phyloP scores from a whole-genome alignment of 768 basidiomycete species.

The Rickenella mellea region DNA sequence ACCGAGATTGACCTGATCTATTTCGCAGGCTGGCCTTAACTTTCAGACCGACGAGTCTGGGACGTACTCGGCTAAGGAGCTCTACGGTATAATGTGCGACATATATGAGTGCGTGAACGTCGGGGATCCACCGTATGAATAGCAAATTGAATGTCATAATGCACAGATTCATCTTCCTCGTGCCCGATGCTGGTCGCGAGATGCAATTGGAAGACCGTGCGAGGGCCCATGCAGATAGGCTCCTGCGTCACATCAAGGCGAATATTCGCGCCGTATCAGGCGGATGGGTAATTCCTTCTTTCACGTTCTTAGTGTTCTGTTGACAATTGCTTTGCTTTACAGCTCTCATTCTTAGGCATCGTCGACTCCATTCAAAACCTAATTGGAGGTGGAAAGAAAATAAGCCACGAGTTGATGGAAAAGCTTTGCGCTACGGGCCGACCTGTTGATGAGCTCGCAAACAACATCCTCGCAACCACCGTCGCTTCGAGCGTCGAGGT shows the following conservation, averaged over 20 bases:
- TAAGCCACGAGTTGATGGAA: slow-evolving; percentile 42
- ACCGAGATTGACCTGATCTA: background rate
- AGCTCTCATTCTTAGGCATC: slow-evolving; percentile 29
- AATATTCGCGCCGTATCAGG: slow-evolving; percentile 31
- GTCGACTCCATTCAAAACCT: slow-evolving; percentile 36
- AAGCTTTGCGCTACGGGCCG: slow-evolving; percentile 47
- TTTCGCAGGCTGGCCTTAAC: slow-evolving; percentile 55
- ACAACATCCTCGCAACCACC: slow-evolving; percentile 63
- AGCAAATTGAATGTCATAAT: no score
- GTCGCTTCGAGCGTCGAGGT: slow-evolving; percentile 61
- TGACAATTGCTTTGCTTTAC: background rate
- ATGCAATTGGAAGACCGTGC: slow-evolving; percentile 46
- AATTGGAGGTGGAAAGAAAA: slow-evolving; percentile 39
- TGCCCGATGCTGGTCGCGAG: slow-evolving; percentile 49
- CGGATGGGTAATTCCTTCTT: slow-evolving; percentile 28
- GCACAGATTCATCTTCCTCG: slow-evolving; percentile 71
- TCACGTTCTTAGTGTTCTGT: background rate
- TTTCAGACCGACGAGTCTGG: slow-evolving; percentile 45
- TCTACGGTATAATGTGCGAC: slow-evolving; percentile 56
- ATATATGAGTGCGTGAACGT: slow-evolving; percentile 52
- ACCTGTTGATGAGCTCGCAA: slow-evolving; percentile 52
- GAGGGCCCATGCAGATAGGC: slow-evolving; percentile 39
- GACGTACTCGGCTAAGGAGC: slow-evolving; percentile 58
- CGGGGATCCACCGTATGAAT: no score
- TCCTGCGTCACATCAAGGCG: slow-evolving; percentile 48